A percentile compares a stretch with the other conserved stretches of the same genome.
phyloP scores from a whole-genome alignment of 2,329 filamentous ascomycete species.

The Cercospora nicotianae region DNA sequence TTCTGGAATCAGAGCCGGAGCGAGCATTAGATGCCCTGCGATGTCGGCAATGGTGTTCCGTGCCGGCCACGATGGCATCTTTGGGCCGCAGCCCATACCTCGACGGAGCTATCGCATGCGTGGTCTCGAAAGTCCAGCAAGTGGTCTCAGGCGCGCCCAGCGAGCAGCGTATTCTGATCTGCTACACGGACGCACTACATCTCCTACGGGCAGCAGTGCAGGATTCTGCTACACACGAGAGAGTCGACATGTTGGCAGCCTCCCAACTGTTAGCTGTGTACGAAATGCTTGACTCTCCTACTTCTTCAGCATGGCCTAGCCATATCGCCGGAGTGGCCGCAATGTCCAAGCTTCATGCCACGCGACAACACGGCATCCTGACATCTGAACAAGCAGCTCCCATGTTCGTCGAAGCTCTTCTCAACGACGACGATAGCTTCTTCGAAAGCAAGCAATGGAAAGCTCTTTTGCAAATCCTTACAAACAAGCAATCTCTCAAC shows the following conservation, averaged over 20 bases:
- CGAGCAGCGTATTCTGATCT: slow-evolving; percentile 14
- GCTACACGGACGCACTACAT: slow-evolving; percentile 19
- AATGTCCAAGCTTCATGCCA: slow-evolving; percentile 17
- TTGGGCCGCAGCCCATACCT: slow-evolving; percentile 16
- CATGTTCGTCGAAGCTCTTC: slow-evolving; percentile 22
- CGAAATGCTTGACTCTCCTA: slow-evolving; percentile 20
- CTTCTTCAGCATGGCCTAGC: slow-evolving; percentile 11
- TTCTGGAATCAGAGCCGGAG: slow-evolving; percentile 10
- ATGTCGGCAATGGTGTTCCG: slow-evolving; percentile 20
- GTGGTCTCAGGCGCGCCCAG: slow-evolving; percentile 15
- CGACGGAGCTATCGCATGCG: slow-evolving; percentile 21
- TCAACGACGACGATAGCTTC: slow-evolving; percentile 17
- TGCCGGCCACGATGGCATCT: slow-evolving; percentile 11
- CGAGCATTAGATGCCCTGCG: slow-evolving; percentile 18
- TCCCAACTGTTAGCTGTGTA: slow-evolving; percentile 20
- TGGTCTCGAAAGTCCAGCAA: slow-evolving; percentile 20
- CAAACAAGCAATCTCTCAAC: slow-evolving; percentile 12
- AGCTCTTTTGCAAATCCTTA: slow-evolving; percentile 13
- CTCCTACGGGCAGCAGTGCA: slow-evolving; percentile 15
- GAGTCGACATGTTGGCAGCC: slow-evolving; percentile 20
- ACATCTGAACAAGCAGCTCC: slow-evolving; percentile 16
- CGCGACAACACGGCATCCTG: not conserved
- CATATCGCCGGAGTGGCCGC: slow-evolving; percentile 21
- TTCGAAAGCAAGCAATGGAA: slow-evolving; percentile 21
- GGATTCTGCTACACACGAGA: slow-evolving; percentile 13